Evolutionary conservation across 352 stramenopile genomes (phyloP).

Genomic region (Blastocystis sp.): DNA sequence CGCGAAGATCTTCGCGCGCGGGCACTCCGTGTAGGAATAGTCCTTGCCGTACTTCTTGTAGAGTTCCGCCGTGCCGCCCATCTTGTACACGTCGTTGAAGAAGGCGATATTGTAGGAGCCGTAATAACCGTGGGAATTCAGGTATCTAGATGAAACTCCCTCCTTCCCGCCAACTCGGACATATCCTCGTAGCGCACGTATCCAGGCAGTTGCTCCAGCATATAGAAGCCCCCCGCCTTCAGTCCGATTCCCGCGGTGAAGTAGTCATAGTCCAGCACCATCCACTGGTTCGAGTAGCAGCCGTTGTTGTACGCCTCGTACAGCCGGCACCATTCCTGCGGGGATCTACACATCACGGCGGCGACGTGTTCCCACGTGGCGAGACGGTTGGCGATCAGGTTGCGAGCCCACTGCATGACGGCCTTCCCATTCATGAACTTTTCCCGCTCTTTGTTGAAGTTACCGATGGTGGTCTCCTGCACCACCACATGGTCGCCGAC

Average conservation of each 20-base stretch:
- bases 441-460: slow-evolving; percentile 73
- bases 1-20: slow-evolving; percentile 75
- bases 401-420: slow-evolving; percentile 74
- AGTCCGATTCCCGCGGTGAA: slow-evolving; percentile 74
- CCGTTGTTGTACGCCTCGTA: slow-evolving; percentile 77
- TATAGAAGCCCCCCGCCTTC: slow-evolving; percentile 72
- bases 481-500: slow-evolving; percentile 74
- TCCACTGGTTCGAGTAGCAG: slow-evolving; percentile 80
- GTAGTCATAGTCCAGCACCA: slow-evolving; percentile 76
- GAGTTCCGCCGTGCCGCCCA: slow-evolving; percentile 22
- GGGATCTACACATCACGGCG: slow-evolving; percentile 6
- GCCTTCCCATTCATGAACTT: slow-evolving; percentile 73
- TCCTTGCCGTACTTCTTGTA: slow-evolving; percentile 72
- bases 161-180: slow-evolving; percentile 62
- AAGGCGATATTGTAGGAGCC: slow-evolving; percentile 77
- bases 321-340: slow-evolving; percentile 72
- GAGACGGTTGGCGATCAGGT: slow-evolving; percentile 64
- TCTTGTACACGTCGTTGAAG: slow-evolving; percentile 25
- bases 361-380: neutral
- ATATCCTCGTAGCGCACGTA: slow-evolving; percentile 74
- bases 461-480: slow-evolving; percentile 74
- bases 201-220: slow-evolving; percentile 76
- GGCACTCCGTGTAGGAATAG: slow-evolving; percentile 73
- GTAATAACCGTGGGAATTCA: slow-evolving; percentile 76
- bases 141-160: neutral